phyloP scores from a whole-genome alignment of 352 stramenopile species.

The Phytophthora sojae region DNA sequence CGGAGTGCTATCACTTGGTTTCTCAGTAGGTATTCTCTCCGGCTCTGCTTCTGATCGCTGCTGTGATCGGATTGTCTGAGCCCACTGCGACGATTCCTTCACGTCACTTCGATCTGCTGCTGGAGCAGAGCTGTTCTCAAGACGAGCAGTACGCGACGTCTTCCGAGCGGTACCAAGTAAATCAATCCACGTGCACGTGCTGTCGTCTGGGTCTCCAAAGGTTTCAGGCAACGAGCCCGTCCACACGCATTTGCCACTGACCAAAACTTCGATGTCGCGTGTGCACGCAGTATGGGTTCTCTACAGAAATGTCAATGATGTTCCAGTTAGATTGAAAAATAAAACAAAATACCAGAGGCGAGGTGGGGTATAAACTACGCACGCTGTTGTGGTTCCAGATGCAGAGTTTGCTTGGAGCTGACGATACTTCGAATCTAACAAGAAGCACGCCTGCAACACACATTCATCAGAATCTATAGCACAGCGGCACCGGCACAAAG shows the following conservation, averaged over 20 bases:
- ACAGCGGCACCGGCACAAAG: not conserved
- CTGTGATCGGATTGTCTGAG: constrained; percentile 6
- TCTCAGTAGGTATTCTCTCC: constrained; percentile 6
- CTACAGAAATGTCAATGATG: constrained; percentile 9
- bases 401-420: constrained; percentile 66
- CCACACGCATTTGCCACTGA: constrained; percentile 72
- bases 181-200: constrained; percentile 74
- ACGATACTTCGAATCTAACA: constrained; percentile 57
- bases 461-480: not conserved
- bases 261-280: constrained; percentile 72
- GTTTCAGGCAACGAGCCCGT: constrained; percentile 78
- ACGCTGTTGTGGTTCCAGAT: constrained; percentile 89
- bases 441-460: constrained; percentile 52
- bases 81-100: constrained; percentile 7
- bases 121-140: constrained; percentile 3
- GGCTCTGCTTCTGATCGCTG: constrained; percentile 1
- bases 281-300: constrained; percentile 57
- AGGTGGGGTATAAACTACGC: constrained; percentile 14
- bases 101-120: not conserved
- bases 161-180: constrained; percentile 50
- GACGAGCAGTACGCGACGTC: constrained; percentile 34
- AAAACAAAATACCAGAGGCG: not conserved
- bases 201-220: constrained; percentile 73
- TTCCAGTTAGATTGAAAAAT: not conserved
- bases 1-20: constrained; percentile 15